Conservation (phyloP, 495 filamentous ascomycete species). For the Neurospora sp. region DNA sequence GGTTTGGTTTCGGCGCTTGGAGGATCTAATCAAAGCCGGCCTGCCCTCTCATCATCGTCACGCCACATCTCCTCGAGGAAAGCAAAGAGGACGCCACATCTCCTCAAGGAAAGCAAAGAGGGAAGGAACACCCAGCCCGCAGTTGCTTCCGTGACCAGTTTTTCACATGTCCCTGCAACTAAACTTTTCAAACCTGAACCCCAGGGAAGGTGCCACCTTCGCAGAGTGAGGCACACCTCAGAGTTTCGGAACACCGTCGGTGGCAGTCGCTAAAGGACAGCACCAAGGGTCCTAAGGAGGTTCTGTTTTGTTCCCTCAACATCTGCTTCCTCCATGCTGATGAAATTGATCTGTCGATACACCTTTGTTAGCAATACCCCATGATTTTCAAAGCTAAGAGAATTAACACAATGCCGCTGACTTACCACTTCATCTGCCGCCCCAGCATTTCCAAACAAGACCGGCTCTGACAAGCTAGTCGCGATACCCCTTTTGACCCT, state of each 20-base stretch:
- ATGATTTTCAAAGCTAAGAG: not conserved
- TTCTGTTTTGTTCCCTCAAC: constrained; percentile 50
- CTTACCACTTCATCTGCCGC: constrained; percentile 61
- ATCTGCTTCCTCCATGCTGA: constrained; percentile 52
- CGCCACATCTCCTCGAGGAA: not conserved
- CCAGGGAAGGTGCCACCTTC: not conserved
- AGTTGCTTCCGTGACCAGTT: not conserved
- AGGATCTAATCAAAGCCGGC: not conserved
- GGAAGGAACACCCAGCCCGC: not conserved
- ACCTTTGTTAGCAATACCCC: constrained; percentile 9
- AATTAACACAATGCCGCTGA: constrained; percentile 1
- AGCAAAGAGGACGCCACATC: not conserved
- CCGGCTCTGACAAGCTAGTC: constrained; percentile 64
- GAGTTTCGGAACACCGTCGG: not conserved
- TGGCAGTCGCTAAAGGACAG: constrained; percentile 5
- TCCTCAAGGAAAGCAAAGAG: not conserved
- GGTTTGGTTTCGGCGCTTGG: not conserved
- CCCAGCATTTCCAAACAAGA: constrained; percentile 56
- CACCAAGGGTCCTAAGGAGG: constrained; percentile 43
- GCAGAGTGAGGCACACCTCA: not conserved
- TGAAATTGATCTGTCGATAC: constrained; percentile 53
- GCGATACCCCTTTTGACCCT: constrained; percentile 68
- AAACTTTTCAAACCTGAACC: not conserved
- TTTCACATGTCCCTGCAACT: not conserved
- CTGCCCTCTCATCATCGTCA: not conserved